A percentile compares a stretch with the other conserved stretches of the same genome.
Evolutionary conservation across 2,329 filamentous ascomycete genomes (phyloP).

Genomic region (Fusarium chuoi): DNA sequence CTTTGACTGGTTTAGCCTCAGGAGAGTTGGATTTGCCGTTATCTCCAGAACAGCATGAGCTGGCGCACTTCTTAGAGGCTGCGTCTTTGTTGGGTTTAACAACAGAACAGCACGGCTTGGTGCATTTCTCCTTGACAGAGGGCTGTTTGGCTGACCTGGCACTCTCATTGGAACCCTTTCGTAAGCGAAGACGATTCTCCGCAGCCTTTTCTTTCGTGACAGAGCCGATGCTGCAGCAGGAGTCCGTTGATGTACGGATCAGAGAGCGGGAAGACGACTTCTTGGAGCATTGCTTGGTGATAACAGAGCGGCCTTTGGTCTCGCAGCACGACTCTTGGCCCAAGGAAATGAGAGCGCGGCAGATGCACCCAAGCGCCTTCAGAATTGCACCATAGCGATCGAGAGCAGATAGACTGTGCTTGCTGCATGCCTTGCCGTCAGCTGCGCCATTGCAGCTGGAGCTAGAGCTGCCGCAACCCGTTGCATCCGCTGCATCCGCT

Average conservation of each 20-base stretch:
- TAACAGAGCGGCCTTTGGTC: conserved; percentile 40
- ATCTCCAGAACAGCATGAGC: not conserved
- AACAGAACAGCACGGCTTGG: conserved; percentile 27
- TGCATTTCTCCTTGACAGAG: conserved; percentile 8
- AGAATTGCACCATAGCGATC: conserved; percentile 56
- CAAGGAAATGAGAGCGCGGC: conserved; percentile 61
- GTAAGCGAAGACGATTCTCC: conserved; percentile 15
- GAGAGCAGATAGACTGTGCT: conserved; percentile 50
- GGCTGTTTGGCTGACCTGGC: not conserved
- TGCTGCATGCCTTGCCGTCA: conserved; percentile 49
- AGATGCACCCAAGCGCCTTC: conserved; percentile 63
- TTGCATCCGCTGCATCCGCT: not conserved
- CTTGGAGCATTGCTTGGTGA: conserved; percentile 43
- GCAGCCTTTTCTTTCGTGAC: conserved; percentile 16
- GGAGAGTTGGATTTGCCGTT: not conserved
- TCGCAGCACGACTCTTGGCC: conserved; percentile 63
- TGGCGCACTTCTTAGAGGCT: not conserved
- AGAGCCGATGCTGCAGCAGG: conserved; percentile 38
- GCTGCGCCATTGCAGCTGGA: conserved; percentile 19
- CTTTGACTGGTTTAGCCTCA: not conserved
- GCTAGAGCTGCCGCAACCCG: not conserved
- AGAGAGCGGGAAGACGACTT: conserved; percentile 25
- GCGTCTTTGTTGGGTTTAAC: not conserved
- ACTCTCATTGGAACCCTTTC: conserved; percentile 25
- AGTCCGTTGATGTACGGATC: conserved; percentile 40